phyloP scores from a whole-genome alignment of 225 moss, liverwort and hornwort genomes.

The Bryum argenteum region DNA sequence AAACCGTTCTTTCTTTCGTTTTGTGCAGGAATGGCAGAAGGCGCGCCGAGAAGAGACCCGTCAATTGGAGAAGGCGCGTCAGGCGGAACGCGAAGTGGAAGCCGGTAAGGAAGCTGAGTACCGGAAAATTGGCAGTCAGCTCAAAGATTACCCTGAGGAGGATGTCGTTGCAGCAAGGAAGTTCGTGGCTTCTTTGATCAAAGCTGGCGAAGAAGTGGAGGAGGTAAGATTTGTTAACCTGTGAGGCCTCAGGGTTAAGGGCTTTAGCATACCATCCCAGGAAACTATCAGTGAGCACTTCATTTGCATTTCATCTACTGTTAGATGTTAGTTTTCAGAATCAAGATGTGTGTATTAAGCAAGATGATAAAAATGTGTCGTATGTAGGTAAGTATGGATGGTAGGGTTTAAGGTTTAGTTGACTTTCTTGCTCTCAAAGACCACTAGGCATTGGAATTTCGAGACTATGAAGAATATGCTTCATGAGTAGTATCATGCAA shows the following conservation, averaged over 20 bases:
- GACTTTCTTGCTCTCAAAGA: too few relatives aligned
- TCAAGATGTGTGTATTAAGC: too few relatives aligned
- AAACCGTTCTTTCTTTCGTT: background rate
- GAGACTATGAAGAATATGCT: too few relatives aligned
- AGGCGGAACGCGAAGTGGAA: conserved; percentile 61
- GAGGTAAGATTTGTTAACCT: conserved; percentile 49
- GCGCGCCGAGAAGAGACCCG: conserved; percentile 58
- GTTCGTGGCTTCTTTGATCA: conserved; percentile 69
- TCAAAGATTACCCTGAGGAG: conserved; percentile 65
- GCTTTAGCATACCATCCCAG: too few relatives aligned
- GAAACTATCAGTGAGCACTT: too few relatives aligned
- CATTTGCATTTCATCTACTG: too few relatives aligned
- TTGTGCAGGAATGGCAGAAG: conserved; percentile 73
- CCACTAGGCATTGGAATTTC: too few relatives aligned
- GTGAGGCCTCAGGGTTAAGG: background rate
- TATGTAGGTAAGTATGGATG: too few relatives aligned
- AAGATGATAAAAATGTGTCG: too few relatives aligned
- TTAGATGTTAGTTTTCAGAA: too few relatives aligned
- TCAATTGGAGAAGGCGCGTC: conserved; percentile 48
- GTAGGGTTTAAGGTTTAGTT: too few relatives aligned
- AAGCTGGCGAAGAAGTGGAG: conserved; percentile 79
- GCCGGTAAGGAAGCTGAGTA: conserved; percentile 59
- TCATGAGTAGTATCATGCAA: too few relatives aligned
- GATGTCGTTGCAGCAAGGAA: conserved; percentile 60
- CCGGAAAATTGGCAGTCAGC: conserved; percentile 47